phyloP scores from a whole-genome alignment of 1,284 basidiomycete genomes.

The Cryptococcus sp. region DNA sequence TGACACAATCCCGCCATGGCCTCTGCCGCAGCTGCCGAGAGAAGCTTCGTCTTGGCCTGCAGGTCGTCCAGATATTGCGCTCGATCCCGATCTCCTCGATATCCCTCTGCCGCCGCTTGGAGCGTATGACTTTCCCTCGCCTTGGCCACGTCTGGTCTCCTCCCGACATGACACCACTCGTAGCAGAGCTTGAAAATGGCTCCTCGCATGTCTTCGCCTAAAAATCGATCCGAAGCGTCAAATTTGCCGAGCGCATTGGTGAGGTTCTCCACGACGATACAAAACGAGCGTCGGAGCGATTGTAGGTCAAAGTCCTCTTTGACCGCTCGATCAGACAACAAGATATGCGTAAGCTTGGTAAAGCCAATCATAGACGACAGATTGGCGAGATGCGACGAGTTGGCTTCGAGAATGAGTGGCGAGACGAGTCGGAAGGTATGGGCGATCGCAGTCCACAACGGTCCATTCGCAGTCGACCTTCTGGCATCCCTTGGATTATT shows the following conservation, averaged over 20 bases:
- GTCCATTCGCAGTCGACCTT: conserved; percentile 66
- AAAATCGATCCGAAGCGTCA: conserved; percentile 67
- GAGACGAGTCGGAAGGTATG: conserved; percentile 84
- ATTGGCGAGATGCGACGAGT: conserved; percentile 61
- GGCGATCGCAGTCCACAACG: conserved; percentile 81
- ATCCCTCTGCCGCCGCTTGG: conserved; percentile 56
- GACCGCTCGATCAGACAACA: conserved; percentile 65
- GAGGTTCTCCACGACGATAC: conserved; percentile 76
- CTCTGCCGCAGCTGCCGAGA: conserved; percentile 73
- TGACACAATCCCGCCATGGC: conserved; percentile 75
- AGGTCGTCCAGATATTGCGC: conserved; percentile 56
- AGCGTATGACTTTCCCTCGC: conserved; percentile 71
- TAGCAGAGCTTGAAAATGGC: conserved; percentile 80
- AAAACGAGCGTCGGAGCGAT: conserved; percentile 79
- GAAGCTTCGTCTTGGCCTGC: conserved; percentile 62
- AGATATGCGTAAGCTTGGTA: conserved; percentile 72
- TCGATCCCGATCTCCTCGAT: conserved; percentile 52
- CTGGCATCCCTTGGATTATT: conserved; percentile 13
- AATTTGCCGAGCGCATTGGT: conserved; percentile 70
- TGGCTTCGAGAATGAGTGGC: conserved; percentile 65
- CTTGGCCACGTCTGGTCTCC: conserved; percentile 66
- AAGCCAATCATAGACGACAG: conserved; percentile 78
- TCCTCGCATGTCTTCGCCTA: conserved; percentile 69
- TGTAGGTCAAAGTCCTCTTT: conserved; percentile 75
- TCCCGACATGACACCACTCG: conserved; percentile 87